Evolutionary conservation across 1,139 yeast species (phyloP), one percentile per base, ranked within the genome.

Genomic region (Blastobotrys niveus): DNA sequence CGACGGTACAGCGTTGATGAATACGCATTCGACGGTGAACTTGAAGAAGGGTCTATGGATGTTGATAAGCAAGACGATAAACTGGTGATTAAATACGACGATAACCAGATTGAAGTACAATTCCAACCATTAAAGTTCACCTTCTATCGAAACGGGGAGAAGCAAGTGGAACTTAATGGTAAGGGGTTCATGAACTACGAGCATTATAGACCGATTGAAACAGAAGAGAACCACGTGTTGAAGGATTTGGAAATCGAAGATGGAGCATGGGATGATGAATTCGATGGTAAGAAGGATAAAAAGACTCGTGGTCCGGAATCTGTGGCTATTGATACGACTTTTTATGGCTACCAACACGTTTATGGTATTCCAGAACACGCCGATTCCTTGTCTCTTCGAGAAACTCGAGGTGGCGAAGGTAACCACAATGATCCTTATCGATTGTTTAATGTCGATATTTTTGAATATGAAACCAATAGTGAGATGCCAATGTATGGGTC

Each of bases 291-390:
- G 35, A 62, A 56, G 8, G 96, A 87, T 58, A 65, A 70, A 2
- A 48, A 82, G 19, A 85, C 87, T 7, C 69, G 85, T 38, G 98
- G 99, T 0, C 97, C 98, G 0, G 97, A 91, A 63, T 77, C 96
- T 0, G 72, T 91, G 31, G 96, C 82, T 0, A 51, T 85, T 35
- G 99, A 91, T 61, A 73, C 88, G 47, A 65, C 77, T 0, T 82
- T 91, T 55, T 61, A 65, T 3, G 79, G 77, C 0, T 82, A 72
- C 55, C 62, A 69, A 9, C 73, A 82, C 55, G 82, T 87, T 0
- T 91, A 78, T 60, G 99, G 99, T 19, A 82, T 91, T 41, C 97
- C 98, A 0, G 98, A 91, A 62, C 98, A 91, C 60, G 89, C 97
- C 0, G 95, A 86, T 55, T 70, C 82, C 1, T 66, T 91, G 48